Conservation (phyloP, 495 filamentous ascomycete species). For the Aspergillus homomorphus region DNA sequence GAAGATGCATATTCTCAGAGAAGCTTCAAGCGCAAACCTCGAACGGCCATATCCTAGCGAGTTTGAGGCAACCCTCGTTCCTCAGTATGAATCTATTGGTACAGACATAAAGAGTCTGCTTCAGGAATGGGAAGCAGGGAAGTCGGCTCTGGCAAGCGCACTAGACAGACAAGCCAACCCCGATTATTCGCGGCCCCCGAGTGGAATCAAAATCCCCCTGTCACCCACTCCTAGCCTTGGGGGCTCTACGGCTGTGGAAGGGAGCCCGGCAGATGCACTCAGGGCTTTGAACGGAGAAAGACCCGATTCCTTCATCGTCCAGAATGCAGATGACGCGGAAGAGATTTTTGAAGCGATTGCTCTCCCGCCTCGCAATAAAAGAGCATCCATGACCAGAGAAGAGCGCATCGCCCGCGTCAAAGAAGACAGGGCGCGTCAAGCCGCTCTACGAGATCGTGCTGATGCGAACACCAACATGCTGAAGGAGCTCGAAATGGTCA, state of each 20-base stretch:
- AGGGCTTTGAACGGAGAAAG: constrained; percentile 69
- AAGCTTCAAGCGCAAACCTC: constrained; percentile 77
- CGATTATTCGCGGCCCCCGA: constrained; percentile 67
- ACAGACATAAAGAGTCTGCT: constrained; percentile 77
- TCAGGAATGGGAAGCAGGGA: constrained; percentile 89
- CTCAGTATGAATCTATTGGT: constrained; percentile 93
- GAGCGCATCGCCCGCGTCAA: constrained; percentile 86
- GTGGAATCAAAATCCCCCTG: constrained; percentile 64
- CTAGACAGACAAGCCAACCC: constrained; percentile 53
- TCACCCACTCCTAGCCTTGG: constrained; percentile 79
- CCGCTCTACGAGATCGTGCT: constrained; percentile 61
- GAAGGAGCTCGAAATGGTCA: constrained; percentile 84
- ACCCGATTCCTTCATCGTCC: constrained; percentile 28
- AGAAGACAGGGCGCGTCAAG: constrained; percentile 74
- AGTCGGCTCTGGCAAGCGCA: constrained; percentile 66
- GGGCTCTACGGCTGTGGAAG: constrained; percentile 82
- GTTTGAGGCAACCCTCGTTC: constrained; percentile 69
- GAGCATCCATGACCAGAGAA: constrained; percentile 74
- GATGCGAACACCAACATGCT: constrained; percentile 87
- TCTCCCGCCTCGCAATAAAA: constrained; percentile 59
- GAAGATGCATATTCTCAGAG: constrained; percentile 87
- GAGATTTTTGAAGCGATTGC: constrained; percentile 92
- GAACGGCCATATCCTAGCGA: constrained; percentile 66
- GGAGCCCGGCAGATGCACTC: constrained; percentile 71
- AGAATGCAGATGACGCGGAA: constrained; percentile 56